A percentile compares a stretch with the other conserved stretches of the same genome.
These are phyloP conservation scores for Aspergillus affinis DNA, from an alignment of 495 filamentous ascomycete species.

Conservation along the genomic window DNA sequence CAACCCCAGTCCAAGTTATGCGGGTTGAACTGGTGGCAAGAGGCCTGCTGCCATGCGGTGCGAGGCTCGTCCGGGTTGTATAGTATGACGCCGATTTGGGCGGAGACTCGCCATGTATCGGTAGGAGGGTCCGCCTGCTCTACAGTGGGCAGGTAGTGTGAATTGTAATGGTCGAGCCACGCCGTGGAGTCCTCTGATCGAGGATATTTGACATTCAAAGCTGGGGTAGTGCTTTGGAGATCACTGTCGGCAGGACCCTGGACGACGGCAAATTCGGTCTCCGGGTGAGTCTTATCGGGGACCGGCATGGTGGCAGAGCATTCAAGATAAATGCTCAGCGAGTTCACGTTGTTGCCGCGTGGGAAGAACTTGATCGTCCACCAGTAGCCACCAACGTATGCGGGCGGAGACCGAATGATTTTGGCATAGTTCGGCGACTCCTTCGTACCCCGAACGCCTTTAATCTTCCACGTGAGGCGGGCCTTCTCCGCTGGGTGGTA, in stretches of 20 bases:
- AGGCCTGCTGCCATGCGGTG: slow-evolving; percentile 55
- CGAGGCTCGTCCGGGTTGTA: slow-evolving; percentile 68
- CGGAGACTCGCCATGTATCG: slow-evolving; percentile 51
- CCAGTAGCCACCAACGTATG: slow-evolving; percentile 61
- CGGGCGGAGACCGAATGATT: slow-evolving; percentile 59
- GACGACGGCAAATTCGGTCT: slow-evolving; percentile 40
- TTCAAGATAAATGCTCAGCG: slow-evolving; percentile 64
- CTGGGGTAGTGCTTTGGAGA: slow-evolving; percentile 29
- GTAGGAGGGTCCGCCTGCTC: slow-evolving; percentile 12
- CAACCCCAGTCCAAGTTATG: slow-evolving; percentile 65
- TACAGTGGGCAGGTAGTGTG: slow-evolving; percentile 27
- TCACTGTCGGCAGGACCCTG: slow-evolving; percentile 31
- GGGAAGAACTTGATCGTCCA: slow-evolving; percentile 73
- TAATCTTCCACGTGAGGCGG: slow-evolving; percentile 61
- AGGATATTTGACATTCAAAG: slow-evolving; percentile 30
- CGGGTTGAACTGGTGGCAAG: slow-evolving; percentile 59
- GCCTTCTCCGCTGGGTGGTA: slow-evolving; percentile 50
- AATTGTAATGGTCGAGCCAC: slow-evolving; percentile 37
- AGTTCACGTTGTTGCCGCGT: slow-evolving; percentile 60
- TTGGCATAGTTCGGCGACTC: slow-evolving; percentile 58
- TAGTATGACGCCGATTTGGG: slow-evolving; percentile 61
- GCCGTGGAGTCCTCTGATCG: slow-evolving; percentile 27
- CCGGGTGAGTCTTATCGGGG: slow-evolving; percentile 37
- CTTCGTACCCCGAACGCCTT: slow-evolving; percentile 59
- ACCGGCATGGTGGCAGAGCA: slow-evolving; percentile 50